Base-by-base conservation (phyloP, 208 protist species). In the Acanthamoeba royreba region DNA sequence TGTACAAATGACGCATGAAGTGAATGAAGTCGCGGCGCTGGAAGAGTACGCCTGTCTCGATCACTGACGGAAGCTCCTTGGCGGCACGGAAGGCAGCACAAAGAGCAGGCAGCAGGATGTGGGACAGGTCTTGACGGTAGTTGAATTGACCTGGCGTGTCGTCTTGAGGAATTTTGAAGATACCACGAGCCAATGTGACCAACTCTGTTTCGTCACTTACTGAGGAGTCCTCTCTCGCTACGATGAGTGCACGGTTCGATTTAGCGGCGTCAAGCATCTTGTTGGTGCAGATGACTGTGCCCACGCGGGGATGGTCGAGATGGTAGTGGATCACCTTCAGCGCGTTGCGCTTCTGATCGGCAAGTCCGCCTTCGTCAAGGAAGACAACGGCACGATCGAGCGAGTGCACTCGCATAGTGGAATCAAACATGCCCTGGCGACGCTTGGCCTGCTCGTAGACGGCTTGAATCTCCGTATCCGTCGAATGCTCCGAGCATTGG, bases 291-390 rank as follows among this genome's bases (percentile, higher is more conserved):
- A 96, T 94, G 43, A 97, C 69, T 4, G 43, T 66, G 42, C 87
- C 40, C 31, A 96, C 85, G n/a, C 95, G 42, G n/a, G 94, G 52
- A 31, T 97, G 94, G 55, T 97, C 96, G 8, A 97, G 72, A 43
- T 95, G 90, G 35, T 94, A 96, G 40, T 97, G 96, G 31, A 97
- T 43, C 22, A 97, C 94, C 86, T 97, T 97, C 87, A 97, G 49
- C n/a, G 96, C 47, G 42, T 93, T 28, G n/a, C n/a, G n/a, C n/a
- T n/a, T n/a, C 35, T 95, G 42, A 42, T 95, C 58, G 4, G 96
- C 91, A 43, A 97, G 72, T 52, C 95, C 95, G 17, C 69, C 96
- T 81, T 97, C 96, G 90, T 97, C 95, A 22, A 97, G 61, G 33
- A 97, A 93, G 40, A 96, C 93, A 52, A 49, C 45, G 42, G 40